These are phyloP conservation scores for Fagus sylvatica DNA, from an alignment of 306 rosid species.

Conservation along the genomic window DNA sequence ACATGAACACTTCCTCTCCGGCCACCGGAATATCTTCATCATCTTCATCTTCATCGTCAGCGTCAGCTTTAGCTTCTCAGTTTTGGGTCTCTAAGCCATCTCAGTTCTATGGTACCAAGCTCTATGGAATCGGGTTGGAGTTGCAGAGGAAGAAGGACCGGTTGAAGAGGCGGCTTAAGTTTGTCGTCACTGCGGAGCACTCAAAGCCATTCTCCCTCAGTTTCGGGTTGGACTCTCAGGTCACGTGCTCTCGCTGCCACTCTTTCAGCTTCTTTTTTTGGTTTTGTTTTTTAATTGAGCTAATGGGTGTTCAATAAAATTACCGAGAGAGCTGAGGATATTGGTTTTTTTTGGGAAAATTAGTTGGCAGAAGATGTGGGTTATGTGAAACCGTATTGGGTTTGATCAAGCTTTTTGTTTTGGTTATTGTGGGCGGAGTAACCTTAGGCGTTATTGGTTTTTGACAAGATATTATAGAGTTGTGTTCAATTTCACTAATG, in stretches of 20 bases:
- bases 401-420: not conserved
- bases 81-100: constrained; percentile 41
- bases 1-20: not conserved
- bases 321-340: not conserved
- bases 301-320: not conserved
- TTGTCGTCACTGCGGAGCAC: constrained; percentile 64
- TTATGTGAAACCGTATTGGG: not conserved
- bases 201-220: constrained; percentile 49
- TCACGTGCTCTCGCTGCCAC: constrained; percentile 14
- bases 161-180: constrained; percentile 49
- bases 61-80: constrained; percentile 14
- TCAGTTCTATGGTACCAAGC: constrained; percentile 29
- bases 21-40: not conserved
- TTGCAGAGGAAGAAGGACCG: constrained; percentile 49
- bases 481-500: not conserved
- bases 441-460: not conserved
- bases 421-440: constrained; percentile 5
- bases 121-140: constrained; percentile 35
- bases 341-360: not conserved
- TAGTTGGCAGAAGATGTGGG: not conserved
- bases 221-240: constrained; percentile 72
- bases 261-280: constrained; percentile 6
- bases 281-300: not conserved
- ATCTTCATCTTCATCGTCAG: not conserved
- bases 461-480: not conserved